A percentile compares a stretch with the other conserved stretches of the same genome.
Conservation (phyloP, 1,139 yeast genomes). For the Saccharomyces pastorianus region DNA sequence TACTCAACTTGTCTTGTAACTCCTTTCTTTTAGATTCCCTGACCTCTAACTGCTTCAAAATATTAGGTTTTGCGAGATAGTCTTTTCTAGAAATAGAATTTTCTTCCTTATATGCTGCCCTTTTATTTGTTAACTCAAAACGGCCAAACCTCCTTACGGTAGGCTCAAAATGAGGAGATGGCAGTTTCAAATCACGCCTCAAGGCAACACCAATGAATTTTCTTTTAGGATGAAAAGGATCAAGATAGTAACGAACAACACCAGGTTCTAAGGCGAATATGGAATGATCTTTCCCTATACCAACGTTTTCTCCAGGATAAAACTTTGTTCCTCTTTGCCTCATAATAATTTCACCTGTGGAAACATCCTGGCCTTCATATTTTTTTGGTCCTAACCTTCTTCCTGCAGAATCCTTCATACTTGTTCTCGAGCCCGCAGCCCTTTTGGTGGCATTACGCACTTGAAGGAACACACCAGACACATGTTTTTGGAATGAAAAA, state of each 20-base stretch:
- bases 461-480: constrained; percentile 32
- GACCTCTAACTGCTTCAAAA: constrained; percentile 35
- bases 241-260: constrained; percentile 78
- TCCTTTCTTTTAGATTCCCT: constrained; percentile 37
- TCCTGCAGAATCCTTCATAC: constrained; percentile 93
- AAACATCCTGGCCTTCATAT: constrained; percentile 54
- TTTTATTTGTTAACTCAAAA: constrained; percentile 43
- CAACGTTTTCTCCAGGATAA: constrained; percentile 89
- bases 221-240: constrained; percentile 95
- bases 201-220: constrained; percentile 86
- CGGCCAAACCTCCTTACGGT: constrained; percentile 79
- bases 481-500: constrained; percentile 2
- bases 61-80: constrained; percentile 44
- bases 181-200: constrained; percentile 53
- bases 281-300: constrained; percentile 91
- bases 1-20: constrained; percentile 25
- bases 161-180: constrained; percentile 86
- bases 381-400: constrained; percentile 87
- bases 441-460: constrained; percentile 88
- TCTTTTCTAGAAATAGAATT: constrained; percentile 38
- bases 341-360: constrained; percentile 83
- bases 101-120: constrained; percentile 30
- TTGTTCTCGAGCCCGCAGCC: constrained; percentile 89
- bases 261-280: constrained; percentile 90
- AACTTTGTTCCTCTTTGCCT: constrained; percentile 96